Conservation (phyloP, 1,284 basidiomycete species). For the Sporisorium reilianum region DNA sequence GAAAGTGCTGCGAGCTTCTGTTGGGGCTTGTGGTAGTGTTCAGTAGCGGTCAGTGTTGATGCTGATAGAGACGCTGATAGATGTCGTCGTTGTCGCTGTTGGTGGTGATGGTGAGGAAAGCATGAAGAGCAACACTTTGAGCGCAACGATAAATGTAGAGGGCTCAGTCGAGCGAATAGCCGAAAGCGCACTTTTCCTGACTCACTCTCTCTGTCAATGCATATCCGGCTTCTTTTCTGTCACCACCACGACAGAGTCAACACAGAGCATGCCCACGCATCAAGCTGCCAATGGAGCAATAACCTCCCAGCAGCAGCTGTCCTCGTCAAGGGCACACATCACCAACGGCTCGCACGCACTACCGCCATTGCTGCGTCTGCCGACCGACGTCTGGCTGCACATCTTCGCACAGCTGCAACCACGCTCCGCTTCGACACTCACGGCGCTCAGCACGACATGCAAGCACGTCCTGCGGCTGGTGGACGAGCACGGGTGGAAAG, state of each 20-base stretch:
- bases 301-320: neutral
- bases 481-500: slow-evolving; percentile 28
- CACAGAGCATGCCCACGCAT: neutral
- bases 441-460: slow-evolving; percentile 18
- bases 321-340: neutral
- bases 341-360: neutral
- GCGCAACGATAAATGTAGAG: neutral
- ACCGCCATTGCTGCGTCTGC: slow-evolving; percentile 23
- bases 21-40: too few species aligned
- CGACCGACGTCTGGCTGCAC: slow-evolving; percentile 38
- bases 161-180: slow-evolving; percentile 3
- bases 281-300: neutral
- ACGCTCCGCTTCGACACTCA: neutral
- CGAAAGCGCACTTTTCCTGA: neutral
- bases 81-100: neutral
- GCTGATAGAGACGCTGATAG: neutral
- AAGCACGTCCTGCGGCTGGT: slow-evolving; percentile 11
- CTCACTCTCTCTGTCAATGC: neutral
- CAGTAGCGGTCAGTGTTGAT: too few species aligned
- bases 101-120: neutral
- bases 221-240: neutral
- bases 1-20: neutral
- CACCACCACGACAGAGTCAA: neutral
- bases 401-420: slow-evolving; percentile 23
- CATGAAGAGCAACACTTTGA: slow-evolving; percentile 1